These are phyloP conservation scores for Pterocarpus macrocarpus DNA, from an alignment of 306 rosid species.

Conservation along the genomic window DNA sequence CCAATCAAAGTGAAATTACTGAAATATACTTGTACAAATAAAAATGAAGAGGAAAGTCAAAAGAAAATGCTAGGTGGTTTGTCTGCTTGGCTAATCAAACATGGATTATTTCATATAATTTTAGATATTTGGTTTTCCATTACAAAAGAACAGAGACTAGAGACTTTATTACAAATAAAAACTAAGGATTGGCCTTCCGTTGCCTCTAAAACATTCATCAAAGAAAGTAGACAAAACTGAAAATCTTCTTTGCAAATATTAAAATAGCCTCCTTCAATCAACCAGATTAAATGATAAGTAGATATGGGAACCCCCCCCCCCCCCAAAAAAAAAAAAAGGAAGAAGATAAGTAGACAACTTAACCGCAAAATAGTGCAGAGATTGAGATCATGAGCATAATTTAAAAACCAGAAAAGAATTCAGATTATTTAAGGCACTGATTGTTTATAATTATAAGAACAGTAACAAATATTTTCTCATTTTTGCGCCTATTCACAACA, in stretches of 20 bases:
- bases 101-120: conserved; percentile 21
- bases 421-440: conserved; percentile 18
- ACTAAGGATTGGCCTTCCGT: not conserved
- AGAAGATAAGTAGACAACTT: not conserved
- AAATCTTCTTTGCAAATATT: conserved; percentile 10
- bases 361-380: conserved; percentile 12
- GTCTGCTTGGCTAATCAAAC: conserved; percentile 30
- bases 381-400: not conserved
- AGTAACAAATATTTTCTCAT: not conserved
- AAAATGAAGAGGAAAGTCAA: not conserved
- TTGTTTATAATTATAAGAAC: not conserved
- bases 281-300: not conserved
- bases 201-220: conserved; percentile 1
- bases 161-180: not conserved
- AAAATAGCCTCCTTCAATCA: not conserved
- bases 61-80: not conserved
- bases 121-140: not conserved
- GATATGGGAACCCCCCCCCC: no score
- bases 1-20: not conserved
- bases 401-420: conserved; percentile 4
- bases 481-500: conserved; percentile 10
- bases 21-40: not conserved
- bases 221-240: not conserved
- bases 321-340: no score
- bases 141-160: not conserved